Evolutionary conservation across 129 eudicot species (phyloP).

Genomic region (Flaveria robusta): DNA sequence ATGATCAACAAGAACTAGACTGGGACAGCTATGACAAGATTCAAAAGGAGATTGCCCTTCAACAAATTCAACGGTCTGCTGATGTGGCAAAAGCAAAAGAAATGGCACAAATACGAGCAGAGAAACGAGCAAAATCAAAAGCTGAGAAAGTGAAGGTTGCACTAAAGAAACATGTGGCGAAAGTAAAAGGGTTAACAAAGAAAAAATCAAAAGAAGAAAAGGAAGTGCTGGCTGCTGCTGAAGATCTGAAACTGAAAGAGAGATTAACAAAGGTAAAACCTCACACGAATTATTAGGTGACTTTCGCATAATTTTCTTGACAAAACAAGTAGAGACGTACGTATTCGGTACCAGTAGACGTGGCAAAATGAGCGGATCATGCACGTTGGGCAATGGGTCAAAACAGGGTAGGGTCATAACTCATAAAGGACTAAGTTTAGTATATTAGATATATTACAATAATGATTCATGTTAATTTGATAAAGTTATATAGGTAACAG

Average conservation of each 20-base stretch:
- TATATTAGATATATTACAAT: not conserved
- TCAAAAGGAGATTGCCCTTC: slow-evolving; percentile 50
- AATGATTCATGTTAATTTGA: not conserved
- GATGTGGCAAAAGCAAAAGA: slow-evolving; percentile 64
- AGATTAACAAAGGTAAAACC: slow-evolving; percentile 63
- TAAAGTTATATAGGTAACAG: not conserved
- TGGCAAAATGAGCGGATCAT: not conserved
- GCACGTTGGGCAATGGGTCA: not conserved
- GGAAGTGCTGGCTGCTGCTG: slow-evolving; percentile 50
- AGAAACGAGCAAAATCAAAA: slow-evolving; percentile 51
- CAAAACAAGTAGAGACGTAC: not conserved
- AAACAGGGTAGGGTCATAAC: not conserved
- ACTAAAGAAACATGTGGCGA: slow-evolving; percentile 44
- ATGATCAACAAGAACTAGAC: slow-evolving; percentile 56
- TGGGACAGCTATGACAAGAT: slow-evolving; percentile 85
- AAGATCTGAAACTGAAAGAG: slow-evolving; percentile 56
- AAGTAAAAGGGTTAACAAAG: slow-evolving; percentile 40
- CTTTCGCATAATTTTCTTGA: not conserved
- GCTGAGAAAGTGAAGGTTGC: slow-evolving; percentile 52
- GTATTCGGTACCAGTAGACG: not conserved
- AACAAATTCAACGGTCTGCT: slow-evolving; percentile 49
- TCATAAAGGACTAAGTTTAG: not conserved
- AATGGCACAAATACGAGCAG: slow-evolving; percentile 53
- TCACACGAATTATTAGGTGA: not conserved
- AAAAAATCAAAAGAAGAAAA: slow-evolving; percentile 57